These are phyloP conservation scores for Malus domestica DNA, from an alignment of 306 rosid genomes.

Conservation along the genomic window DNA sequence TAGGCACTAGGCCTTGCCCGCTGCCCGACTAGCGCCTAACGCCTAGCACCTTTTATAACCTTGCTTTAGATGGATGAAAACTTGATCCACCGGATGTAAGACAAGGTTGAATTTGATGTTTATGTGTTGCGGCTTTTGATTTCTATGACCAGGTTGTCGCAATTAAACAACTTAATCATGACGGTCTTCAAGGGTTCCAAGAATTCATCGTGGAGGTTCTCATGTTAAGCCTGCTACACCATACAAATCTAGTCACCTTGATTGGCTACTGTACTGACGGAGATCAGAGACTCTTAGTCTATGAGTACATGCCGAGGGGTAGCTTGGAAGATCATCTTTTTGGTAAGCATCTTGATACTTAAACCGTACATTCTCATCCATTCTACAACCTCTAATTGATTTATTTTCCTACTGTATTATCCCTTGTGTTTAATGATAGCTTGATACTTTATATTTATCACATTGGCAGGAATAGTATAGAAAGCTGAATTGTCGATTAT, in stretches of 20 bases:
- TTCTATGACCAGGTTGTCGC: constrained; percentile 66
- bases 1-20: too few relatives aligned
- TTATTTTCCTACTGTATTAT: not conserved
- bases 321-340: constrained; percentile 77
- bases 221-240: constrained; percentile 86
- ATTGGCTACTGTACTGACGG: constrained; percentile 96
- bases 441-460: not conserved
- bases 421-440: not conserved
- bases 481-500: not conserved
- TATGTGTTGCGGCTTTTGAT: not conserved
- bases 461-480: not conserved
- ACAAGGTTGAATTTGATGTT: not conserved
- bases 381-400: not conserved
- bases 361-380: not conserved
- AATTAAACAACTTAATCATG: constrained; percentile 71
- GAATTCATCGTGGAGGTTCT: constrained; percentile 93
- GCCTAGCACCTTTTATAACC: too few relatives aligned
- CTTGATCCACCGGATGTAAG: not conserved
- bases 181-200: constrained; percentile 85
- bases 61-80: not conserved
- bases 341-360: constrained; percentile 26
- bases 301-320: constrained; percentile 85
- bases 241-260: constrained; percentile 80
- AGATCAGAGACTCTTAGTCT: constrained; percentile 84
- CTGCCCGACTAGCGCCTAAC: too few relatives aligned